Conservation (phyloP, 805 yeast species). For the Cyberlindnera meyerae region DNA sequence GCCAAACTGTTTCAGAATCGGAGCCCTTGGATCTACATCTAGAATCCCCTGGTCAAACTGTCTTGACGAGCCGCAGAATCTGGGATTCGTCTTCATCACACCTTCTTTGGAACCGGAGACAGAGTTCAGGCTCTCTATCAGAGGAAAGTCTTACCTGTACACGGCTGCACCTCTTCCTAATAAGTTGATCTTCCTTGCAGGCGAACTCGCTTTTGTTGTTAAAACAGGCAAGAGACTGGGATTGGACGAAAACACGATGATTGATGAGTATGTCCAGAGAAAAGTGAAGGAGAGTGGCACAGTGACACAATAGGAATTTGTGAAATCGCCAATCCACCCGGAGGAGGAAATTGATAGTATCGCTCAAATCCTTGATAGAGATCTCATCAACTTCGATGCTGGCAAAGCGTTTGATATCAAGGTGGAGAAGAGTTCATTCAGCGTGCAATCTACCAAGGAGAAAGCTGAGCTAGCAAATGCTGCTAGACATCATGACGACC, state of each 20-base stretch:
- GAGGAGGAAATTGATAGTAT: slow-evolving; percentile 25
- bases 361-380: slow-evolving; percentile 25
- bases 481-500: slow-evolving; percentile 29
- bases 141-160: slow-evolving; percentile 40
- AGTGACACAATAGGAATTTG: slow-evolving; percentile 26
- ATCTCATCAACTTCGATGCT: slow-evolving; percentile 25
- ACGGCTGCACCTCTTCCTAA: slow-evolving; percentile 42
- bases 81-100: slow-evolving; percentile 26
- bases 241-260: slow-evolving; percentile 30
- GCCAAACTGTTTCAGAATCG: slow-evolving; percentile 41
- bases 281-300: slow-evolving; percentile 20
- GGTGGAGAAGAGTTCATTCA: slow-evolving; percentile 24
- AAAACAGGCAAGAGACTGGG: slow-evolving; percentile 30
- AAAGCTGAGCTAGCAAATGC: slow-evolving; percentile 26
- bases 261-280: slow-evolving; percentile 30
- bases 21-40: slow-evolving; percentile 36
- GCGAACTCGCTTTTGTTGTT: slow-evolving; percentile 37
- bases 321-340: slow-evolving; percentile 29
- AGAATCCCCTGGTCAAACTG: slow-evolving; percentile 40
- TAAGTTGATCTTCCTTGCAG: slow-evolving; percentile 36
- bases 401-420: slow-evolving; percentile 16
- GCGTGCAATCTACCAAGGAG: slow-evolving; percentile 26
- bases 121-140: slow-evolving; percentile 32
- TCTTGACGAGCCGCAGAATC: slow-evolving; percentile 30
- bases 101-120: slow-evolving; percentile 31